Base-by-base conservation (phyloP, 257 asterid species). In the Coffea canephora region DNA sequence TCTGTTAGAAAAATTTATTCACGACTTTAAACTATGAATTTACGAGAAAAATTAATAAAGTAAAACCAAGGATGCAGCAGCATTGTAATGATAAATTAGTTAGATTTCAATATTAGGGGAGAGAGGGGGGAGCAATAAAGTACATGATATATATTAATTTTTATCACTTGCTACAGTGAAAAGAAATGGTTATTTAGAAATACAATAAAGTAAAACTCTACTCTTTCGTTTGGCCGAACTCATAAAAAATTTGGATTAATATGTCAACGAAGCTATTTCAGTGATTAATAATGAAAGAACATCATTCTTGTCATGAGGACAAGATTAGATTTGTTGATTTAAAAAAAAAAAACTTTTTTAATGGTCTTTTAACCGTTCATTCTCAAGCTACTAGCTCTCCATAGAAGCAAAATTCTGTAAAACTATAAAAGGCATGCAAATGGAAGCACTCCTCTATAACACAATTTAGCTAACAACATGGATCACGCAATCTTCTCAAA, bases 201-300 rank as follows among this genome's bases (percentile, higher is more conserved):
- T 71, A 21, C 19, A 23, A 45, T 45, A 46, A 45, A 70, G 68
- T 0, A 69, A 74, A 25, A 43, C 27, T 55, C 1, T 79, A 48
- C 23, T 12, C 41, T 31, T 31, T 31, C 31, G 31, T 31, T 31
- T 31, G 31, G 31, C 31, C 31, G 31, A 31, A 79, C 54, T 71
- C 48, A 54, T 52, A 19, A 27, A 73, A 74, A 27, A 55, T 39
- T 39, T 48, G 78, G 48, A 79, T 59, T 73, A 76, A 73, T 80
- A 57, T 81, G 84, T 69, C 84, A 81, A 69, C 84, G 77, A 77
- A 19, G 66, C 61, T 27, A 23, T 73, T 36, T 68, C 73, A 62
- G 68, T 62, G 59, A 31, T 65, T 64, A 48, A 73, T 48, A 61
- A 69, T 25, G 19, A 57, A 64, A 45, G 49, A 72, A 62, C 48